Percentiles rank a stretch among this genome's conserved stretches.
These are phyloP conservation scores for Kentomonas sorsogonicus DNA, from an alignment of 208 protist species.

Conservation along the genomic window DNA sequence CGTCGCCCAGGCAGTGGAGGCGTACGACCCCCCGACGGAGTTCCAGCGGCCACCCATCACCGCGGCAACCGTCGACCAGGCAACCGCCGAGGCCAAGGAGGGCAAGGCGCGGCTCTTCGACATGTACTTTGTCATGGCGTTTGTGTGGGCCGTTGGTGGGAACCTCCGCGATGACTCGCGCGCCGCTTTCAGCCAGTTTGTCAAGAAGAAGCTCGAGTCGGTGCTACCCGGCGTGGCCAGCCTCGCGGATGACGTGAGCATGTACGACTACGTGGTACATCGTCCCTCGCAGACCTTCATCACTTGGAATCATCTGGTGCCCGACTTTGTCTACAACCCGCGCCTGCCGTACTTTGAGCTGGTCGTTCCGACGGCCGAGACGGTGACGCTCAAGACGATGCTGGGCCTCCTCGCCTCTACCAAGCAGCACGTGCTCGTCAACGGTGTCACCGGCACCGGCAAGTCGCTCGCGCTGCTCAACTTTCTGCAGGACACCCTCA, in stretches of 20 bases:
- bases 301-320: conserved; percentile 88
- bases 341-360: conserved; percentile 91
- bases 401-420: conserved; percentile 65
- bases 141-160: conserved; percentile 95
- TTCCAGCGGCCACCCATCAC: conserved; percentile 68
- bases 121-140: conserved; percentile 93
- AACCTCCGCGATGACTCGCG: conserved; percentile 88
- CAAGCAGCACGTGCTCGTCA: conserved; percentile 85
- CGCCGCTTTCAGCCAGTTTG: conserved; percentile 85
- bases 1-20: conserved; percentile 5
- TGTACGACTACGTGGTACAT: conserved; percentile 94
- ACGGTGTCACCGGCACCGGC: conserved; percentile 93
- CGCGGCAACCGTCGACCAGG: conserved; percentile 22
- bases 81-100: too few species aligned
- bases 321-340: conserved; percentile 84
- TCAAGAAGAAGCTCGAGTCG: conserved; percentile 54
- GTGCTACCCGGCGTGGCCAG: conserved; percentile 46
- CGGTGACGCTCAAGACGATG: conserved; percentile 80
- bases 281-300: conserved; percentile 81
- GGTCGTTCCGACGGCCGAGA: conserved; percentile 94
- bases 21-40: conserved; percentile 54
- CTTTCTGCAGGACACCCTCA: conserved; percentile 61
- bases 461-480: conserved; percentile 86
- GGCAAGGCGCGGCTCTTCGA: conserved; percentile 79
- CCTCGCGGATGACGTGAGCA: conserved; percentile 31